phyloP scores from a whole-genome alignment of 2,329 filamentous ascomycete genomes.

The Myriosclerotinia duriaeana region DNA sequence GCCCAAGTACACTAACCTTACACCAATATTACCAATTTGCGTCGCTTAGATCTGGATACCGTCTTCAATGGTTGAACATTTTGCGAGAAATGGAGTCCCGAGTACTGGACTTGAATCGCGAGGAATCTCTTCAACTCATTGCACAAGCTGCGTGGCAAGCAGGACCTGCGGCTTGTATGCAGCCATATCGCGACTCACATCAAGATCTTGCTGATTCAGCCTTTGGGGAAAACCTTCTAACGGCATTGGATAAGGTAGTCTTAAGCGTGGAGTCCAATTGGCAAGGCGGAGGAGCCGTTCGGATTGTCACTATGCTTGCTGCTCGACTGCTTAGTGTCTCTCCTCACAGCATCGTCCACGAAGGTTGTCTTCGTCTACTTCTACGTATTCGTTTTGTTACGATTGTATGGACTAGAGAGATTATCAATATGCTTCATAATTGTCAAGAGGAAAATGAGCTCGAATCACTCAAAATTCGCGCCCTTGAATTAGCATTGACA shows the following conservation, averaged over 20 bases:
- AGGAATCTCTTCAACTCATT: constrained; percentile 49
- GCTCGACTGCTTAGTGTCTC: constrained; percentile 48
- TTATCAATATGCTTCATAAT: constrained; percentile 23
- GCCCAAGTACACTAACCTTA: constrained; percentile 50
- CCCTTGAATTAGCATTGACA: constrained; percentile 45
- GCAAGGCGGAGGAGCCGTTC: constrained; percentile 48
- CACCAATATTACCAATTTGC: constrained; percentile 57
- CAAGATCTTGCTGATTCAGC: constrained; percentile 39
- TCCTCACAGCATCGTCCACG: constrained; percentile 27
- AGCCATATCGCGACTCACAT: constrained; percentile 42
- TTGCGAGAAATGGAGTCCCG: constrained; percentile 50
- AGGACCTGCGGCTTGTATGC: constrained; percentile 40
- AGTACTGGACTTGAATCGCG: constrained; percentile 51
- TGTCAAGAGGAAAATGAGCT: constrained; percentile 37
- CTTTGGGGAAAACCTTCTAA: constrained; percentile 43
- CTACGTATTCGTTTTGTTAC: constrained; percentile 42
- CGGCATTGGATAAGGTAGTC: constrained; percentile 39
- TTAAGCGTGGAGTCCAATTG: constrained; percentile 50
- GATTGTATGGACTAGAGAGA: constrained; percentile 44
- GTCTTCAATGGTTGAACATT: constrained; percentile 58
- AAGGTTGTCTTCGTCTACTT: constrained; percentile 41
- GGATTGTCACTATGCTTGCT: constrained; percentile 45
- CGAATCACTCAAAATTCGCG: constrained; percentile 39
- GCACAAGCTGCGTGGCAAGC: constrained; percentile 52
- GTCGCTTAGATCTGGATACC: constrained; percentile 48